These are phyloP conservation scores for Drechslera avenae DNA, from an alignment of 2,329 filamentous ascomycete species.

Conservation along the genomic window DNA sequence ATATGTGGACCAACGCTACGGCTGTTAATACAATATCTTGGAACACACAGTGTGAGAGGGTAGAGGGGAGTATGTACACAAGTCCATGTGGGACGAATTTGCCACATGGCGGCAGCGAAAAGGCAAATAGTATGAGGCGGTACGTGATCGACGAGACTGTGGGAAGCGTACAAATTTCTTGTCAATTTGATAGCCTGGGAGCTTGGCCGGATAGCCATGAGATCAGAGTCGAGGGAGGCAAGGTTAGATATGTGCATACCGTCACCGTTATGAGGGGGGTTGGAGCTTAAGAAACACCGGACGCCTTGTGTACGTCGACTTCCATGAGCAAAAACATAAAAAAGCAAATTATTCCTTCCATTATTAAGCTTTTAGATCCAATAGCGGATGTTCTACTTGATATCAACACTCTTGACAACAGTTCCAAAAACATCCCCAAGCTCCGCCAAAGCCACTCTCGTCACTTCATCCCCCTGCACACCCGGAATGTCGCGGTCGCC, in stretches of 20 bases:
- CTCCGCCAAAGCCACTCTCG: slow-evolving; percentile 58
- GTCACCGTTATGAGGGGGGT: slow-evolving; percentile 31
- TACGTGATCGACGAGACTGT: slow-evolving; percentile 39
- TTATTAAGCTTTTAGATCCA: no score
- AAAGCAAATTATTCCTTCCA: no score
- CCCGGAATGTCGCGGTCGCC: slow-evolving; percentile 71
- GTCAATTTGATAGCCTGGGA: slow-evolving; percentile 39
- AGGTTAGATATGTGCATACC: slow-evolving; percentile 41
- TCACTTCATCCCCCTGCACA: slow-evolving; percentile 60
- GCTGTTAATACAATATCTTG: slow-evolving; percentile 37
- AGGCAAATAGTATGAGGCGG: slow-evolving; percentile 34
- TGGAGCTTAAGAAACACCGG: neutral
- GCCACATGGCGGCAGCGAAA: slow-evolving; percentile 32
- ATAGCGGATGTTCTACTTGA: slow-evolving; percentile 39
- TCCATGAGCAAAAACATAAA: neutral
- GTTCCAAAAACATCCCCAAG: slow-evolving; percentile 68
- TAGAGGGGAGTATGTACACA: slow-evolving; percentile 32
- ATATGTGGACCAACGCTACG: slow-evolving; percentile 41
- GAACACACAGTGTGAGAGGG: slow-evolving; percentile 37
- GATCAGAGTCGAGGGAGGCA: slow-evolving; percentile 33
- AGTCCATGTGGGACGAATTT: slow-evolving; percentile 33
- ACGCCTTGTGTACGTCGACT: no score
- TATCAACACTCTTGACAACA: slow-evolving; percentile 58
- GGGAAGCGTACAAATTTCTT: slow-evolving; percentile 38
- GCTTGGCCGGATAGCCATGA: slow-evolving; percentile 38